Evolutionary conservation across 257 asterid genomes (phyloP), one percentile per base, ranked within the genome.

Genomic region (Rauvolfia tetraphylla): DNA sequence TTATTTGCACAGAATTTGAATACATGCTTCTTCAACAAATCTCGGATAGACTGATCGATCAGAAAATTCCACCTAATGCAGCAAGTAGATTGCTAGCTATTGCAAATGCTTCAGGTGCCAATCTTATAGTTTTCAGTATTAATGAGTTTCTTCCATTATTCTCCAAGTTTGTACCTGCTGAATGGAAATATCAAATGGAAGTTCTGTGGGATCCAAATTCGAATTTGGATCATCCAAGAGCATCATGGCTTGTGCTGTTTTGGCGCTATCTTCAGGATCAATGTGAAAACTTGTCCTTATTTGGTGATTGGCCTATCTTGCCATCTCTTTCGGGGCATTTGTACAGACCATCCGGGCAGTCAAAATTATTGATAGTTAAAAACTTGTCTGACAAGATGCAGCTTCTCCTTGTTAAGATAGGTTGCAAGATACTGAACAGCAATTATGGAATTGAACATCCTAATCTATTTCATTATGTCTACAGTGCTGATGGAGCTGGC

Each of bases 221-320:
- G 41, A 73, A 79, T 84, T 75, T 89, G 79, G 79, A 85, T 80
- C 90, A 87, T 83, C 98, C 98, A 75, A 80, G 89, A 31, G 67
- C 80, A 42, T 81, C 89, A 75, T 94, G 98, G 98, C 89, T 92
- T 83, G 77, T 59, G 76, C 92, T 90, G 75, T 94, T 94, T 76
- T 94, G 98, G 98, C 89, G 71, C 72, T 94, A 92, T 86, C 92
- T 94, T 78, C 68, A 70, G 53, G 86, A 86, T 78, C 89, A 87
- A 57, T 89, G 97, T 84, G 85, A 79, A 73, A 87, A 85, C 59
- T 84, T 94, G 79, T 88, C 93, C 80, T 78, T 80, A 36, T 92
- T 94, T 81, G 92, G 88, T 77, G 97, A 94, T 74, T 94, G 98
- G 98, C 98, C 98, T 73, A 92, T 94, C 81, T 82, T 94, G 65